Conservation (phyloP, 73 alveolate species). For the Blepharisma stoltei region DNA sequence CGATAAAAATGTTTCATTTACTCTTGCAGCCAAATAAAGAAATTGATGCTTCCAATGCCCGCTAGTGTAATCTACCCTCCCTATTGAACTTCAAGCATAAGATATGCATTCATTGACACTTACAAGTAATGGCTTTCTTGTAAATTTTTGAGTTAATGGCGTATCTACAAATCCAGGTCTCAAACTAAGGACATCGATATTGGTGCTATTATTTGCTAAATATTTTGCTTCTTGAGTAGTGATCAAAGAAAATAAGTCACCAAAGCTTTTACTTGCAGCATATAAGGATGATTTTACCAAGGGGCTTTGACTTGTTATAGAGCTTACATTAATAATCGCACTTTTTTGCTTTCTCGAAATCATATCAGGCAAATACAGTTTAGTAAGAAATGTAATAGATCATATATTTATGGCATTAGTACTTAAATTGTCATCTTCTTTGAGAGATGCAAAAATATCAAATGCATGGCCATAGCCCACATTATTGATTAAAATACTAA, state of each 20-base stretch:
- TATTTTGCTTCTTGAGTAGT: neutral
- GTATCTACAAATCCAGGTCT: constrained; percentile 5
- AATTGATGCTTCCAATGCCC: constrained; percentile 25
- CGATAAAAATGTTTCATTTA: too few species aligned
- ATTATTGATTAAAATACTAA: constrained; percentile 70
- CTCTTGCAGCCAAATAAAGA: too few species aligned
- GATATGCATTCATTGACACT: neutral
- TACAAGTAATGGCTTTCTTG: neutral
- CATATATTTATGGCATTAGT: constrained; percentile 5
- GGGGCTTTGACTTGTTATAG: constrained; percentile 7
- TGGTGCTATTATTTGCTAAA: neutral
- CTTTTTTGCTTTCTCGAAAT: neutral
- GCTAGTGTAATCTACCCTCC: neutral
- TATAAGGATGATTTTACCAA: constrained; percentile 36
- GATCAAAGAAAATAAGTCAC: constrained; percentile 27
- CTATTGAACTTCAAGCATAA: neutral
- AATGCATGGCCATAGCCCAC: constrained; percentile 23
- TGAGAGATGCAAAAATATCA: neutral
- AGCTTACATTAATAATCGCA: constrained; percentile 14
- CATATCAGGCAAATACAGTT: neutral
- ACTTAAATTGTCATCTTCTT: neutral
- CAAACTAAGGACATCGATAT: neutral
- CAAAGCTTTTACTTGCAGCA: constrained; percentile 32
- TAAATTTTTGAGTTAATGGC: neutral
- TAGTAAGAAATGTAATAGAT: neutral